Base-by-base conservation (phyloP, 2,329 filamentous ascomycete genomes). In the Fusarium proliferatum region DNA sequence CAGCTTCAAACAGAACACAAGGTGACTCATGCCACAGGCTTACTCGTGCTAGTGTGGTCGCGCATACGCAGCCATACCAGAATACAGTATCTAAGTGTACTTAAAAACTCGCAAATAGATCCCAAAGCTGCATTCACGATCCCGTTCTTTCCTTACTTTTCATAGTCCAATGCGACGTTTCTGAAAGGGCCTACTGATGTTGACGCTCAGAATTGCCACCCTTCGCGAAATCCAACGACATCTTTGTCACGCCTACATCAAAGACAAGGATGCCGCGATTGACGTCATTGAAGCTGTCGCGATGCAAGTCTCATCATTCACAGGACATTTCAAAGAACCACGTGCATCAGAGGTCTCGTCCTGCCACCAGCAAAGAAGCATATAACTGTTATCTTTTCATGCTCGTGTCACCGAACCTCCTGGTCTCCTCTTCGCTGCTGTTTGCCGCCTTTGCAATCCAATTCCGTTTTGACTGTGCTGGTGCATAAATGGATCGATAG, bases 391-490 rank as follows among this genome's bases (percentile, higher is more conserved):
- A 33, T 49, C 21, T 23, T 23, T 33, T n/a, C 19, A n/a, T 33
- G 4, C 10, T 6, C 46, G 15, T 17, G 2, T 6, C 15, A 33
- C 28, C 17, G 28, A 46, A 23, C 43, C 1, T 3, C 1, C 19
- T 28, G 10, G 1, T 5, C 9, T 8, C 5, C 7, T 6, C 17
- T 49, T 33, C 21, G 15, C 19, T 23, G 6, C 3, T 4, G 6
- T 23, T 49, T 49, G 6, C 13, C 21, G 15, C 11, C 3, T 12
- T 6, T 3, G 10, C 4, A 5, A 33, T 9, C 1, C 1, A 17
- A 17, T 6, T 33, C 6, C 21, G 15, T 12, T 23, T 23, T n/a
- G 0, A 23, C 21, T 12, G 0, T 3, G 10, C 28, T 23, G 0
- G 3, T 12, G 2, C 21, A 12, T 49, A 12, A 49, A 17, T 33